Evolutionary conservation across 2,329 filamentous ascomycete species (phyloP).

Genomic region (Monilinia vaccinii-corymbosi): DNA sequence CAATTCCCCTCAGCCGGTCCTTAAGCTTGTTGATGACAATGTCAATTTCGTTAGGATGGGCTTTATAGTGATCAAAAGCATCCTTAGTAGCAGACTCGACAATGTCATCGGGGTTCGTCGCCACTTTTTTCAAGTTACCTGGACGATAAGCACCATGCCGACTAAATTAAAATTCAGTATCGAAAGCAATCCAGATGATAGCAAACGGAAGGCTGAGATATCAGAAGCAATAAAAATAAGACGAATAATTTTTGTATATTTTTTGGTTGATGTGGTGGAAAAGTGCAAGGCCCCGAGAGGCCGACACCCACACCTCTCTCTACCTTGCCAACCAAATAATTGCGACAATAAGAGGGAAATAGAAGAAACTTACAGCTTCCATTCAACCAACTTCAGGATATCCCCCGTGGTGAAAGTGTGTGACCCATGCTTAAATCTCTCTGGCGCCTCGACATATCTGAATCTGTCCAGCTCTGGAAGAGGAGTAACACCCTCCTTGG

Average conservation of each 20-base stretch:
- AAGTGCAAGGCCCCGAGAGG: neutral
- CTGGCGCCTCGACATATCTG: conserved; percentile 47
- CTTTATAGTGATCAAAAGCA: conserved; percentile 41
- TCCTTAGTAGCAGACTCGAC: conserved; percentile 41
- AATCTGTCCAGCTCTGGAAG: conserved; percentile 51
- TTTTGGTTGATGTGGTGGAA: neutral
- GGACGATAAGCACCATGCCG: conserved; percentile 53
- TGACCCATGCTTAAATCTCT: conserved; percentile 34
- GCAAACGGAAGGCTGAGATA: neutral
- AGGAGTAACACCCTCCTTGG: conserved; percentile 18
- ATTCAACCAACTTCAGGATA: conserved; percentile 53
- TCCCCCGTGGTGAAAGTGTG: conserved; percentile 40
- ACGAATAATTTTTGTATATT: neutral
- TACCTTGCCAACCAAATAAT: conserved; percentile 9
- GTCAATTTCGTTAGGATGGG: conserved; percentile 29
- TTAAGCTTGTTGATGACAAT: conserved; percentile 45
- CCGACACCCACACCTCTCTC: neutral
- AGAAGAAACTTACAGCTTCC: conserved; percentile 53
- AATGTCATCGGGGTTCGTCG: conserved; percentile 40
- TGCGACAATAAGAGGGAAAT: conserved; percentile 1
- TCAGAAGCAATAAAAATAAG: neutral
- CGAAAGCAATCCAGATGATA: neutral
- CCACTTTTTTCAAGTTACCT: conserved; percentile 48
- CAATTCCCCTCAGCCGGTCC: conserved; percentile 58
- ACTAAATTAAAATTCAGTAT: conserved; percentile 14